These are phyloP conservation scores for Claviceps pusilla DNA, from an alignment of 2,329 filamentous ascomycete genomes.

Conservation along the genomic window DNA sequence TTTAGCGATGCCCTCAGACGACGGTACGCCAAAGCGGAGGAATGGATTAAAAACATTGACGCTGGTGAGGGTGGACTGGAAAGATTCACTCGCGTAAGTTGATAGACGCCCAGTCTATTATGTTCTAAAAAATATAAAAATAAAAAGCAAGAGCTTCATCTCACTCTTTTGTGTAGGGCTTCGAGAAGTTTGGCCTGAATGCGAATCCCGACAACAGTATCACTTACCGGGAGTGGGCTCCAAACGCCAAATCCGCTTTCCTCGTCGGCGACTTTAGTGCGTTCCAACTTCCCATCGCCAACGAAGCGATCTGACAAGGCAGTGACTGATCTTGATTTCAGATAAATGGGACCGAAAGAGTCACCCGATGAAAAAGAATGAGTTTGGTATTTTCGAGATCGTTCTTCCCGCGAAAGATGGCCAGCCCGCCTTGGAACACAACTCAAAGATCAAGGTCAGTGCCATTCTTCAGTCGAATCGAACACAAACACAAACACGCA, in stretches of 20 bases:
- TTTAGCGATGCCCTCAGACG: constrained; percentile 64
- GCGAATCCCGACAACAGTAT: constrained; percentile 72
- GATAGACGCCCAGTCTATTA: constrained; percentile 1
- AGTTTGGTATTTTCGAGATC: constrained; percentile 78
- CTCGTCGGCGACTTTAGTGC: constrained; percentile 90
- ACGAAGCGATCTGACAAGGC: not conserved
- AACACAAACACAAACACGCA: not conserved
- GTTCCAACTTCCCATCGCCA: constrained; percentile 17
- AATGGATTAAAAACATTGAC: constrained; percentile 77
- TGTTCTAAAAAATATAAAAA: not conserved
- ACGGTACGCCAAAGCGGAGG: constrained; percentile 63
- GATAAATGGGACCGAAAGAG: constrained; percentile 76
- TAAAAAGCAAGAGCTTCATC: not conserved
- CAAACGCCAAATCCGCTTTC: constrained; percentile 70
- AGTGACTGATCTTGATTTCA: constrained; percentile 23
- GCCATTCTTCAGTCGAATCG: not conserved
- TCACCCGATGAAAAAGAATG: constrained; percentile 74
- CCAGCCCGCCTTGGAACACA: constrained; percentile 68
- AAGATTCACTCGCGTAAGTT: constrained; percentile 66
- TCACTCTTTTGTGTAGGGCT: constrained; percentile 44
- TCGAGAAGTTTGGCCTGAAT: constrained; percentile 74
- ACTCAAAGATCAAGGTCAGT: constrained; percentile 84
- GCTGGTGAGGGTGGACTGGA: constrained; percentile 77
- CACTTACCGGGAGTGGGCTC: constrained; percentile 89
- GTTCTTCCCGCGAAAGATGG: constrained; percentile 58